Evolutionary conservation across 1,284 basidiomycete species (phyloP), one percentile per base, ranked within the genome.

Genomic region (Polyporus tsugae): DNA sequence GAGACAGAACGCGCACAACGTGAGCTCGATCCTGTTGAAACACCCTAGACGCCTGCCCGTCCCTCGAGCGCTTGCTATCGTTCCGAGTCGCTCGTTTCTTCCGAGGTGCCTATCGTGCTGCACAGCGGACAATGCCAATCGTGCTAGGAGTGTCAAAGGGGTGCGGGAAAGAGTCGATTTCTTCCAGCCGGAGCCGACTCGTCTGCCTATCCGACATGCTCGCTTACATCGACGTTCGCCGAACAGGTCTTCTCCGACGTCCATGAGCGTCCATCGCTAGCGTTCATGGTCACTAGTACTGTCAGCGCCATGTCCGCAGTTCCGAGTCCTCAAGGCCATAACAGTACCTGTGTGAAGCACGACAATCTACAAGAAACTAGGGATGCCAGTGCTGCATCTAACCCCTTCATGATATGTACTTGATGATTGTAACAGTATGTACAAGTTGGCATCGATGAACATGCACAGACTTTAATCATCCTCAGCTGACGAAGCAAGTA

Each of bases 1-100:
- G 63, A 73, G 72, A 72, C 70, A 72, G 70, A 67, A 63, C 64
- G 29, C 55, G 35, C 49, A 57, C 33, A 57, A 22, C 62, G 38
- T 53, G 44, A 49, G 42, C 41, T 13, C 4, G 46, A 38, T 52
- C 63, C 68, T 72, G 67, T 64, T 69, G 22, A 49, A 25, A 72
- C 71, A 49, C 44, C 39, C 25, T 63, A 68, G 68, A 68, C 72
- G 71, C 66, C 67, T 39, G 33, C 57, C 19, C 38, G 42, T 22
- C 19, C 44, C 39, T 58, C 42, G 52, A 61, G 62, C 71, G 71
- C 71, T 62, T 64, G 49, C 62, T 17, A 35, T 60, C 55, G n/a
- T 46, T 46, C n/a, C n/a, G 29, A 29, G 29, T 29, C 9, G n/a
- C 17, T 59, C 57, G 49, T 25, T 25, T 33, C 35, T 13, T 49